These are phyloP conservation scores for Pichia cactophila DNA, from an alignment of 1,139 yeast genomes.

Conservation along the genomic window DNA sequence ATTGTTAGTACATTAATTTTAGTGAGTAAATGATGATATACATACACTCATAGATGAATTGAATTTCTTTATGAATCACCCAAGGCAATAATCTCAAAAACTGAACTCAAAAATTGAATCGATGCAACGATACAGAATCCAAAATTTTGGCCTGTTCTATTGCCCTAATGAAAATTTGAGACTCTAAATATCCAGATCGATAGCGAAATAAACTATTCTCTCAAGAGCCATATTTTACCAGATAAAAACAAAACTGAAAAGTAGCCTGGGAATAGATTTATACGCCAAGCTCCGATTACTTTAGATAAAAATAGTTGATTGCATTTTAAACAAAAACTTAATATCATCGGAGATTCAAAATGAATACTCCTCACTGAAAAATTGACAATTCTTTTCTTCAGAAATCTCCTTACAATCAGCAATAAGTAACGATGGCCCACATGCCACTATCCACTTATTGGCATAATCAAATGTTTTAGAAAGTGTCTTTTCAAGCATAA, in stretches of 20 bases:
- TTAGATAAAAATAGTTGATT: no score
- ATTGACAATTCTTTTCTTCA: conserved; percentile 30
- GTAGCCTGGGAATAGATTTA: no score
- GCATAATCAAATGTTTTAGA: conserved; percentile 27
- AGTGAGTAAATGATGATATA: background rate
- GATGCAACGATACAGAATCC: no score
- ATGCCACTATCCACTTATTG: conserved; percentile 53
- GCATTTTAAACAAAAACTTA: no score
- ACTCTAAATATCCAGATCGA: no score
- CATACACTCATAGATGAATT: background rate
- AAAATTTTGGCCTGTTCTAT: no score
- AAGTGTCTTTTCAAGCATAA: conserved; percentile 27
- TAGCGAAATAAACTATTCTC: no score
- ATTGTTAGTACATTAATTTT: background rate
- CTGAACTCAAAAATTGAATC: no score
- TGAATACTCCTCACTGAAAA: conserved; percentile 37
- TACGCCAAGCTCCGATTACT: no score
- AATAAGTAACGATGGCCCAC: conserved; percentile 59
- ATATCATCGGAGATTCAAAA: conserved; percentile 16
- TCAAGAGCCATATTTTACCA: no score
- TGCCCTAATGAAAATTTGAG: no score
- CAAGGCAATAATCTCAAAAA: background rate
- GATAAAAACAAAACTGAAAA: no score
- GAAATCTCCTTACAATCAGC: conserved; percentile 42
- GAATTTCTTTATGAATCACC: background rate